Evolutionary conservation across 2,329 filamentous ascomycete genomes (phyloP).

Genomic region (Diaporthe capsici): DNA sequence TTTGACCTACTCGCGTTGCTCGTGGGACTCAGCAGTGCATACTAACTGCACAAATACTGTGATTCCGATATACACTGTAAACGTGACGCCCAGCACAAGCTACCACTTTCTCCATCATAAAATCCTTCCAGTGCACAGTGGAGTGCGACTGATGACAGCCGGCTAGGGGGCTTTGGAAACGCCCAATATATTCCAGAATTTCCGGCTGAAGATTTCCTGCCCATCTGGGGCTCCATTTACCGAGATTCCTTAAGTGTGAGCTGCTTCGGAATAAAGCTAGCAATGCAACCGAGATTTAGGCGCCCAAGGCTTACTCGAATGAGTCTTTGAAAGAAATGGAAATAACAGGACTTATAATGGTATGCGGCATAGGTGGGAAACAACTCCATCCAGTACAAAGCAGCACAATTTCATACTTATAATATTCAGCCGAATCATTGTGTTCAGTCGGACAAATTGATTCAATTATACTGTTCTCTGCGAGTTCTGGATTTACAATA

Average conservation of each 20-base stretch:
- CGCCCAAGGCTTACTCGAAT: background rate
- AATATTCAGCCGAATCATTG: background rate
- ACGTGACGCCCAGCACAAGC: background rate
- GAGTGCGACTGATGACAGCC: no score
- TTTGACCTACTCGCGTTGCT: no score
- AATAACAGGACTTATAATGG: background rate
- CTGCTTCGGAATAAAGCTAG: no score
- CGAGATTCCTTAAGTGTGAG: background rate
- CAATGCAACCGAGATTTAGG: no score
- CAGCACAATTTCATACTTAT: background rate
- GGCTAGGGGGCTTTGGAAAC: no score
- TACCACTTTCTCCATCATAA: background rate
- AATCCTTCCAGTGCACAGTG: background rate
- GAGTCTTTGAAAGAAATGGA: background rate
- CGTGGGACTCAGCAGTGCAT: background rate
- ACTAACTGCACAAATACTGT: background rate
- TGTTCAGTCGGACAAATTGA: background rate
- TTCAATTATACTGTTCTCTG: no score
- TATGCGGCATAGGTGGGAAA: background rate
- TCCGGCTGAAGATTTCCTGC: background rate
- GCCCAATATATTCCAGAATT: background rate
- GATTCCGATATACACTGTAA: background rate
- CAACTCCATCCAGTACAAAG: background rate
- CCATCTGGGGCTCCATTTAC: background rate
- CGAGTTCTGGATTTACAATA: no score